A percentile compares a stretch with the other conserved stretches of the same genome.
phyloP scores from a whole-genome alignment of 169 alveolate species.

The Babesia ovis region DNA sequence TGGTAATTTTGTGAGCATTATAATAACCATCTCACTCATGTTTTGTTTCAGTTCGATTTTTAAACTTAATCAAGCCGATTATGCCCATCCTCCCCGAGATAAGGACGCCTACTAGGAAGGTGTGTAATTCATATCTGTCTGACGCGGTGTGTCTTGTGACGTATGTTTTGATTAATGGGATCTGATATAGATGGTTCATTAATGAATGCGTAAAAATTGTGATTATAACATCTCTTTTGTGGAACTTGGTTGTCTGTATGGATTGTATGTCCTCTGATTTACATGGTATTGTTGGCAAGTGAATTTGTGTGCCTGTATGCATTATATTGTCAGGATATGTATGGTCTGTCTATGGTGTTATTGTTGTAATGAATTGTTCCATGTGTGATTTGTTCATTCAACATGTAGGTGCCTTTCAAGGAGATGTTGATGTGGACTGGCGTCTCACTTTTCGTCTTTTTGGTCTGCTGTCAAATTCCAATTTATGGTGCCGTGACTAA shows the following conservation, averaged over 20 bases:
- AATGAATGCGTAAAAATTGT: background rate
- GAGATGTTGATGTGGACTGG: constrained; percentile 98
- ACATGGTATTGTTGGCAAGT: background rate
- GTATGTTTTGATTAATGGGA: too few species aligned
- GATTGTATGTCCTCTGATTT: background rate
- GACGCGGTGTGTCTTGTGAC: too few species aligned
- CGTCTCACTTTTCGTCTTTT: constrained; percentile 92
- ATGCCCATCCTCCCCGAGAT: constrained; percentile 97
- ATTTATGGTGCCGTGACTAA: constrained; percentile 96
- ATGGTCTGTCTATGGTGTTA: background rate
- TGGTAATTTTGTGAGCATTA: background rate
- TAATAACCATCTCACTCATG: background rate
- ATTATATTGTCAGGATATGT: background rate
- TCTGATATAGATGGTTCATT: too few species aligned
- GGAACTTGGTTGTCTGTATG: background rate
- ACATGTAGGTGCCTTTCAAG: constrained; percentile 85
- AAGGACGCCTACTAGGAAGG: constrained; percentile 93
- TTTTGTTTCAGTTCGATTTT: constrained; percentile 84
- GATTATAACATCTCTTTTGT: background rate
- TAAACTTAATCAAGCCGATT: constrained; percentile 94
- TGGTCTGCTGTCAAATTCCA: constrained; percentile 98
- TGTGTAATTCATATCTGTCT: constrained; percentile 43
- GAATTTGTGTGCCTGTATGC: background rate
- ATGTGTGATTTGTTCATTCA: background rate
- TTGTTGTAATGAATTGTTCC: background rate